Evolutionary conservation across 257 asterid genomes (phyloP), one percentile per base, ranked within the genome.

Genomic region (Haberlea rhodopensis): DNA sequence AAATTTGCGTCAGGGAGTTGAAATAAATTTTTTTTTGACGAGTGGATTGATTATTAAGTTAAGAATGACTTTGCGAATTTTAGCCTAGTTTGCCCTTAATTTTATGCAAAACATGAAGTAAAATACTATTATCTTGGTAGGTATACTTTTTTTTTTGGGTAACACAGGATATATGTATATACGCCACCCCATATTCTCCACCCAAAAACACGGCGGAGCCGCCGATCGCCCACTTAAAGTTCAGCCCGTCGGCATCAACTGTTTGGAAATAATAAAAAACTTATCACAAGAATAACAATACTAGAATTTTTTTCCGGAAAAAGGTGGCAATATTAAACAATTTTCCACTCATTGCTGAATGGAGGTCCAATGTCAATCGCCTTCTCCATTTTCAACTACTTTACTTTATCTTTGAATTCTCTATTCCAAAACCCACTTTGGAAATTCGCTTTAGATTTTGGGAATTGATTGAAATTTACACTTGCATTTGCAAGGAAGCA

Each of bases 391-490:
- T 54, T 54, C 4, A 21, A 67, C 77, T 63, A 57, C 52, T 48
- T 56, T 11, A 11, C n/a, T n/a, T n/a, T n/a, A n/a, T 26, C 53
- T 57, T 37, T 55, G 3, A 15, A 46, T 62, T 63, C 71, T 75
- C 71, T 62, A n/a, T 20, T 52, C 24, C 52, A 46, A 40, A 51
- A 62, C 51, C 64, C 51, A 54, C 58, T 59, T 69, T 21, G 59
- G 13, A 45, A 67, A 60, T 40, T 62, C 61, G 28, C 31, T 60
- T 60, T 45, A 29, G n/a, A 19, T 43, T 51, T 58, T 59, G 23
- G 46, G 5, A 19, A 49, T 59, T 57, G 58, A 10, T 60, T 9
- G 64, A 32, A 34, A 40, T 29, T 45, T 20, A 31, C 13, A 16
- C 9, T 56, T 0, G n/a, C n/a, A n/a, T n/a, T n/a, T n/a, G 28